Percentiles rank a stretch among this genome's conserved stretches.
These are phyloP conservation scores for Murraya koenigii DNA, from an alignment of 345 rosid species.

Conservation along the genomic window DNA sequence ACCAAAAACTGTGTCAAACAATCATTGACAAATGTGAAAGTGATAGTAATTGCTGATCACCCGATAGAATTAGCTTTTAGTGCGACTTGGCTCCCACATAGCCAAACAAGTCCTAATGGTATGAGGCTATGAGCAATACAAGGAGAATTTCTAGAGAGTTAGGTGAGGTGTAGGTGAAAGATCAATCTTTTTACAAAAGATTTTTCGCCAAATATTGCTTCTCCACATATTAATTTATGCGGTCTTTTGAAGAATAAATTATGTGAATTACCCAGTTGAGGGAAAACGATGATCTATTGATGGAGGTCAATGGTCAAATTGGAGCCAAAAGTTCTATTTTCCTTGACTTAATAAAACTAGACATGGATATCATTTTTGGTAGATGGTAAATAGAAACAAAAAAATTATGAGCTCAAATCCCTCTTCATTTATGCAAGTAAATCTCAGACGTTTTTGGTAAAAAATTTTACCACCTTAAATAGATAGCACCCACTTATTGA, in stretches of 20 bases:
- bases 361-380: too few species aligned
- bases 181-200: background rate
- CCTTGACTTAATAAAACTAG: background rate
- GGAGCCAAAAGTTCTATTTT: background rate
- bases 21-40: slow-evolving; percentile 8
- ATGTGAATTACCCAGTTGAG: background rate
- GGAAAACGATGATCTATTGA: background rate
- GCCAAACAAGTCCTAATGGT: slow-evolving; percentile 2
- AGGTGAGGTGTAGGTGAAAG: slow-evolving; percentile 11
- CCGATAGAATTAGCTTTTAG: background rate
- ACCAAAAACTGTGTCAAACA: background rate
- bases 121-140: background rate
- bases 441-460: too few species aligned
- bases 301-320: background rate
- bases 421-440: too few species aligned
- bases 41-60: background rate
- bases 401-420: too few species aligned
- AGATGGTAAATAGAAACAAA: too few species aligned
- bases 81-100: slow-evolving; percentile 2
- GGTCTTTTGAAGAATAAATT: background rate
- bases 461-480: too few species aligned
- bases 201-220: background rate
- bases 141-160: background rate
- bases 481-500: too few species aligned
- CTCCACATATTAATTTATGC: background rate